Percentiles rank a stretch among this genome's conserved stretches.
These are phyloP conservation scores for Penicillium chermesinum DNA, from an alignment of 495 filamentous ascomycete genomes.

Conservation along the genomic window DNA sequence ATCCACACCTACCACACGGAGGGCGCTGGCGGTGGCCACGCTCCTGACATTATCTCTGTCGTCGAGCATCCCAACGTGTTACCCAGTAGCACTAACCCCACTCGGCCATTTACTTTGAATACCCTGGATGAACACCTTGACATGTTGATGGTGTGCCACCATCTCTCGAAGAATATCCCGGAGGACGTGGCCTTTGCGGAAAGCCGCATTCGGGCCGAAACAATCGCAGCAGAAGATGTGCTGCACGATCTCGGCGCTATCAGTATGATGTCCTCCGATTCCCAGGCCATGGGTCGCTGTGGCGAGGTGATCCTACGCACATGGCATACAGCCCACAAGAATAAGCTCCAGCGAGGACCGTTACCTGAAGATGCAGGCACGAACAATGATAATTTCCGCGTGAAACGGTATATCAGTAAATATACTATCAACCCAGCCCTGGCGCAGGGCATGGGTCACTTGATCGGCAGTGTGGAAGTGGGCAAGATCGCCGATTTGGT, in stretches of 20 bases:
- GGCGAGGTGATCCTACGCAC: conserved; percentile 93
- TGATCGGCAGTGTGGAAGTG: conserved; percentile 82
- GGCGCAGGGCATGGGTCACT: conserved; percentile 86
- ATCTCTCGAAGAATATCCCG: conserved; percentile 83
- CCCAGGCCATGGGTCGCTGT: conserved; percentile 95
- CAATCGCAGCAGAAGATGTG: conserved; percentile 96
- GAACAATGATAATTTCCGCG: conserved; percentile 85
- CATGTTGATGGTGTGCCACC: conserved; percentile 99
- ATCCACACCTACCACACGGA: conserved; percentile 99
- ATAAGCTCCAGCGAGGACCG: conserved; percentile 78
- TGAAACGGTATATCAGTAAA: conserved; percentile 91
- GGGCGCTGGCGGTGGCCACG: conserved; percentile 92
- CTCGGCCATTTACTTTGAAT: conserved; percentile 85
- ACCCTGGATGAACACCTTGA: conserved; percentile 96
- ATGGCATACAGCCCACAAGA: conserved; percentile 98
- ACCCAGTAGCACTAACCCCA: conserved; percentile 89
- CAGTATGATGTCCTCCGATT: conserved; percentile 96
- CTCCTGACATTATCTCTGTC: conserved; percentile 93
- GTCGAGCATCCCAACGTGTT: conserved; percentile 91
- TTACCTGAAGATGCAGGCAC: conserved; percentile 75
- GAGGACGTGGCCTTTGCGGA: conserved; percentile 97
- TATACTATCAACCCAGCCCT: conserved; percentile 97
- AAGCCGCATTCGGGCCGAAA: conserved; percentile 89
- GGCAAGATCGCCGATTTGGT: conserved; percentile 93
- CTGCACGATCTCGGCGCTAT: conserved; percentile 95